Evolutionary conservation across 129 eudicot species (phyloP), one percentile per base, ranked within the genome.

Genomic region (Lactuca sativa): DNA sequence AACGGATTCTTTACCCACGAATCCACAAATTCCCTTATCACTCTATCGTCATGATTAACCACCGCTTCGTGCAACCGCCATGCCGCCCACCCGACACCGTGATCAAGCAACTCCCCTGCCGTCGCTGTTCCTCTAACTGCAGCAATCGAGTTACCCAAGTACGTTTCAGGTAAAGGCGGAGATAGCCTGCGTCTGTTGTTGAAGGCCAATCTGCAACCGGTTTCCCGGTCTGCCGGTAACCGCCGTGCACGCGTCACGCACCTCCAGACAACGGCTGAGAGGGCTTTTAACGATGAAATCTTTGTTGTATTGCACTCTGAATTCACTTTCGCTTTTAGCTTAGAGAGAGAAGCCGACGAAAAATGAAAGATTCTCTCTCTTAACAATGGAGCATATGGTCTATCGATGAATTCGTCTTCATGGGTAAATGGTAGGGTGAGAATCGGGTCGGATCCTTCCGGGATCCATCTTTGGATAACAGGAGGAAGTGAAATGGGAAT

Each of bases 331-430:
- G 82, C 62, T 66, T 85, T 89, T 10, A 89, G 76, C 55, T 67
- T 83, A 4, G 77, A 31, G 0, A 83, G 57, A 4, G 89, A 84
- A 11, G 48, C 66, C 0, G 85, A 54, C 6, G 89, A 79, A 41
- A 86, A 74, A 36, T 79, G 87, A 56, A 89, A 89, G 41, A 89
- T 70, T 59, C 89, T 70, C 55, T 83, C 89, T 59, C 89, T 66
- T 15, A 86, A 47, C 1, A 56, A 21, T 0, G 88, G 78, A 2
- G 74, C 64, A 18, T 81, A 56, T 0, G 73, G 70, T 69, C 81
- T 81, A 30, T 61, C 80, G 9, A 82, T 75, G 79, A 82, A 84
- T 13, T 90, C 72, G 30, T 82, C 72, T 7, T 75, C 77, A 54
- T 73, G 71, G 21, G 82, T 77, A 54, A 71, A 90, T 0, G 93